Evolutionary conservation across 208 protist species (phyloP).

Genomic region (Trypanosoma scelopori): DNA sequence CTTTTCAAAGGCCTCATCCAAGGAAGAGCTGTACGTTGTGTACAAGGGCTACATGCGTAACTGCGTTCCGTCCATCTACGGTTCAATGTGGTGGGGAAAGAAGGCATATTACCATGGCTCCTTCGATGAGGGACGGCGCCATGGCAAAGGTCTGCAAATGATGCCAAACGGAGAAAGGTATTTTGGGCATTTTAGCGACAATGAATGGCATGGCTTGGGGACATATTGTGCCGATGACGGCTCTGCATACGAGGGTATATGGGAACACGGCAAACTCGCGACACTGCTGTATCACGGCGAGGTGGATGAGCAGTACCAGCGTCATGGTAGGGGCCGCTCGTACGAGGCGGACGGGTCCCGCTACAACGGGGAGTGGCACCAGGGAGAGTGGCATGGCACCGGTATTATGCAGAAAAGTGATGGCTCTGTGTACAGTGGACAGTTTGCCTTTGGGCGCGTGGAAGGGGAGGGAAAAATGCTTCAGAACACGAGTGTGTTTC

Average conservation of each 20-base stretch:
- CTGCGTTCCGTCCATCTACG: slow-evolving; percentile 71
- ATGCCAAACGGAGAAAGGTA: slow-evolving; percentile 71
- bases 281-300: slow-evolving; percentile 72
- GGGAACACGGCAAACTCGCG: slow-evolving; percentile 39
- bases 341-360: slow-evolving; percentile 22
- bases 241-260: slow-evolving; percentile 64
- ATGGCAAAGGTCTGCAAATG: slow-evolving; percentile 66
- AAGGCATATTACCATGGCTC: slow-evolving; percentile 59
- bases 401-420: slow-evolving; percentile 56
- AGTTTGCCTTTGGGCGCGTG: slow-evolving; percentile 56
- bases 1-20: background rate
- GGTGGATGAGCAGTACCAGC: slow-evolving; percentile 44
- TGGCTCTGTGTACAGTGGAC: slow-evolving; percentile 68
- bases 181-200: slow-evolving; percentile 53
- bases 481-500: slow-evolving; percentile 51
- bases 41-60: slow-evolving; percentile 77
- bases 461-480: slow-evolving; percentile 70
- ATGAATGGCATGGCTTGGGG: slow-evolving; percentile 61
- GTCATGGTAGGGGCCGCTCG: slow-evolving; percentile 57
- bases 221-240: slow-evolving; percentile 70
- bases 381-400: slow-evolving; percentile 69
- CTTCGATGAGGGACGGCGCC: slow-evolving; percentile 56
- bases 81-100: slow-evolving; percentile 77
- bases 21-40: slow-evolving; percentile 23
- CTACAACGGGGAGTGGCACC: slow-evolving; percentile 88